Evolutionary conservation across 768 basidiomycete species (phyloP).

Genomic region (Tricholoma saponaceum): DNA sequence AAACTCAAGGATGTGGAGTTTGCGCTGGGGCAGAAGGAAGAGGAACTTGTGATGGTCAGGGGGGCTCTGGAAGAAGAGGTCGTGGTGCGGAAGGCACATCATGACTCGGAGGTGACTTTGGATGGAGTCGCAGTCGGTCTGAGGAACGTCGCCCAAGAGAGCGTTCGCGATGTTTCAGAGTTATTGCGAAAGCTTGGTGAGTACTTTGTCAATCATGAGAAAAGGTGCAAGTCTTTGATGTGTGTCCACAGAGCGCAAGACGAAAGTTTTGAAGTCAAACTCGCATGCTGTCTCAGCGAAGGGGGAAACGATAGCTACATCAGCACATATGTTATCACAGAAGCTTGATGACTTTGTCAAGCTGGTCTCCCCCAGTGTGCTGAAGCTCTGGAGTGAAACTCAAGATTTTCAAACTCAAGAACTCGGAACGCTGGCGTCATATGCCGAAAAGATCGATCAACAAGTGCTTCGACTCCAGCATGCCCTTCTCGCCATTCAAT

Average conservation of each 20-base stretch:
- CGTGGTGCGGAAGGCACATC: conserved; percentile 72
- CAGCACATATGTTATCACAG: conserved; percentile 48
- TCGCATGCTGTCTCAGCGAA: conserved; percentile 59
- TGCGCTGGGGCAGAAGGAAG: conserved; percentile 49
- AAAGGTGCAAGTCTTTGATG: conserved; percentile 8
- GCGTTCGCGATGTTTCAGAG: conserved; percentile 61
- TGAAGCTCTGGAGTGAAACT: conserved; percentile 51
- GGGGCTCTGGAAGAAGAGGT: conserved; percentile 73
- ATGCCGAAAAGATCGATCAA: conserved; percentile 51
- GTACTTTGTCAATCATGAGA: conserved; percentile 14
- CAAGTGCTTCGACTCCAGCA: conserved; percentile 54
- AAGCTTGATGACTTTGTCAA: conserved; percentile 62
- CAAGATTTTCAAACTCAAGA: conserved; percentile 55
- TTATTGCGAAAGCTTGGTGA: conserved; percentile 84
- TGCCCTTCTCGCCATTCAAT: conserved; percentile 48
- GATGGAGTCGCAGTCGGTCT: conserved; percentile 71
- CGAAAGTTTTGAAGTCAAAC: conserved; percentile 59
- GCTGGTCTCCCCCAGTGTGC: conserved; percentile 47
- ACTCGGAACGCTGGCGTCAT: conserved; percentile 44
- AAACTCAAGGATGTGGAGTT: conserved; percentile 49
- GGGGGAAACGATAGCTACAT: conserved; percentile 51
- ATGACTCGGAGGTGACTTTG: conserved; percentile 65
- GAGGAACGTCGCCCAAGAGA: conserved; percentile 62
- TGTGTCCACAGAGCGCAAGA: conserved; percentile 62
- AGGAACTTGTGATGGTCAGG: conserved; percentile 55